These are phyloP conservation scores for Euphorbia tirucalli DNA, from an alignment of 345 rosid species.

Conservation along the genomic window DNA sequence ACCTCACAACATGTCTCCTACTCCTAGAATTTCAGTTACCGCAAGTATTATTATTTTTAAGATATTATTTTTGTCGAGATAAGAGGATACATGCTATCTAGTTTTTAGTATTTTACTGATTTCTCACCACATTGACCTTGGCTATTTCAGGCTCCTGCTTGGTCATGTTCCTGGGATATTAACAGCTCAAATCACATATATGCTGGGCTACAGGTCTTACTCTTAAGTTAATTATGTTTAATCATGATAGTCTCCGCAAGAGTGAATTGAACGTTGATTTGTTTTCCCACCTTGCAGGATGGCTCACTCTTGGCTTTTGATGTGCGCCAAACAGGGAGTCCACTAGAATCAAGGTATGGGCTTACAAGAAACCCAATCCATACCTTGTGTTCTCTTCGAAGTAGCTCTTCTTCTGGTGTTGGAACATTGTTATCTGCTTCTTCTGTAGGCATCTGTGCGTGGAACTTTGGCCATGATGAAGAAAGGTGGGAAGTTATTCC, in stretches of 20 bases:
- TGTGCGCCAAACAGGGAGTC: slow-evolving; percentile 67
- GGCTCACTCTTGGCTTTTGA: slow-evolving; percentile 75
- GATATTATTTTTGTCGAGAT: too few relatives aligned
- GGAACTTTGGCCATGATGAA: slow-evolving; percentile 55
- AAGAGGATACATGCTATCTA: not conserved
- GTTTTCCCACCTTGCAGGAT: slow-evolving; percentile 41
- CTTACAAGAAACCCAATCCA: slow-evolving; percentile 72
- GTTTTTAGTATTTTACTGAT: not conserved
- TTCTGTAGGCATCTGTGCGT: slow-evolving; percentile 69
- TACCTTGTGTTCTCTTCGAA: slow-evolving; percentile 53
- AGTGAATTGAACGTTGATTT: not conserved
- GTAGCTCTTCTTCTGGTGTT: slow-evolving; percentile 35
- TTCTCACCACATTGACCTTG: slow-evolving; percentile 7
- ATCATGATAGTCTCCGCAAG: not conserved
- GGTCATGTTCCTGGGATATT: slow-evolving; percentile 97
- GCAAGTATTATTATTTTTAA: too few relatives aligned
- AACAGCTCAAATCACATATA: slow-evolving; percentile 56
- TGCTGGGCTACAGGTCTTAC: slow-evolving; percentile 80
- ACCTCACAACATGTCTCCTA: not conserved
- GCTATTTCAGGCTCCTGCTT: slow-evolving; percentile 62
- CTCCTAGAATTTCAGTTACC: too few relatives aligned
- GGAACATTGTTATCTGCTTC: slow-evolving; percentile 68
- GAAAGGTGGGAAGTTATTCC: slow-evolving; percentile 48
- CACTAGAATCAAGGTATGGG: slow-evolving; percentile 56
- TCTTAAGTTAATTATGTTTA: slow-evolving; percentile 17